phyloP scores from a whole-genome alignment of 2,329 filamentous ascomycete genomes.

The Nemania abortiva region DNA sequence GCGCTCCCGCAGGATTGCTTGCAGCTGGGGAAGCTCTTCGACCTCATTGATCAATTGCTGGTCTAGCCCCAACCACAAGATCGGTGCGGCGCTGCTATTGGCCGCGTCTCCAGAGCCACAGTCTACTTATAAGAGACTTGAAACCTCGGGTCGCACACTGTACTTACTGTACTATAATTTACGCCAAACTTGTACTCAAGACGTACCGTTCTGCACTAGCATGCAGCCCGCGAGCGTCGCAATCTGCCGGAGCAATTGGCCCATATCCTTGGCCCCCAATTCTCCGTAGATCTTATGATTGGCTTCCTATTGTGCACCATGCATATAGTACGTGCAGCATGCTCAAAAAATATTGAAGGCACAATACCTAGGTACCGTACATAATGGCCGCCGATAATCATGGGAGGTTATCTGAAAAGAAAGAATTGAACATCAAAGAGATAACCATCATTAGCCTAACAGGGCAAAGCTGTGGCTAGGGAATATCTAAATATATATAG shows the following conservation, averaged over 20 bases:
- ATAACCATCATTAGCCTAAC: too few species aligned
- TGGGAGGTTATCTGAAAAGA: background rate
- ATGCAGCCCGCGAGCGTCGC: slow-evolving; percentile 17
- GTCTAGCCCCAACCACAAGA: slow-evolving; percentile 9
- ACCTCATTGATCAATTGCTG: slow-evolving; percentile 33
- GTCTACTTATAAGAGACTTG: slow-evolving; percentile 26
- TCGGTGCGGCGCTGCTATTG: slow-evolving; percentile 34
- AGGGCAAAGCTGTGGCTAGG: too few species aligned
- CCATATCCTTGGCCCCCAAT: slow-evolving; percentile 13
- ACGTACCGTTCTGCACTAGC: slow-evolving; percentile 15
- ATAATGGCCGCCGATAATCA: too few species aligned
- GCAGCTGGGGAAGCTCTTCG: slow-evolving; percentile 23
- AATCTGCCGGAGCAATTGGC: slow-evolving; percentile 30
- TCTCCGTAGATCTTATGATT: slow-evolving; percentile 24
- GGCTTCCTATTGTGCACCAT: slow-evolving; percentile 7
- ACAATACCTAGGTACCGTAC: background rate
- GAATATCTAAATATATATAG: background rate
- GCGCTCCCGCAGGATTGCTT: slow-evolving; percentile 33
- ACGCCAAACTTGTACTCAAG: slow-evolving; percentile 10
- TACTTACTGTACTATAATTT: too few species aligned
- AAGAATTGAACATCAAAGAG: background rate
- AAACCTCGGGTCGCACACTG: background rate
- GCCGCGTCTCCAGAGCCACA: slow-evolving; percentile 9
- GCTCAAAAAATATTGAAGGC: slow-evolving; percentile 1
- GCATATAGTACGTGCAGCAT: background rate